Evolutionary conservation across 108 stramenopile species (phyloP), one percentile per base, ranked within the genome.

Genomic region (Ochromonas danica): DNA sequence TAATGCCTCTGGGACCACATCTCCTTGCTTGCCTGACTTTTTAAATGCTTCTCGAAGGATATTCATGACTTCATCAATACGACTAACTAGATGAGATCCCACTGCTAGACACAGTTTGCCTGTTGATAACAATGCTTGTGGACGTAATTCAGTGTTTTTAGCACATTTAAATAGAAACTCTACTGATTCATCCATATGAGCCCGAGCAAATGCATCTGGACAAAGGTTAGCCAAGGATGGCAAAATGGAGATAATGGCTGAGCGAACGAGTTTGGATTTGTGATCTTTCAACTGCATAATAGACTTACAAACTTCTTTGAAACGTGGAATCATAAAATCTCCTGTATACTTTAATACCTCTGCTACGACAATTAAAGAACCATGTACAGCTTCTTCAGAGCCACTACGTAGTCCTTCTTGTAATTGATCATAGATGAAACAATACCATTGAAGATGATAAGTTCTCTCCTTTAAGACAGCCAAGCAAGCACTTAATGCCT

Each of bases 311-410:
- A 90, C 86, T 81, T 96, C 96, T 70, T 91, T 90, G 85, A 91
- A 96, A 0, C 97, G 91, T 0, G 97, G 96, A 51, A 93, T 61
- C 87, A 98, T 93, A 84, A 98, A 98, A n/a, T 91, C 89, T 10
- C 91, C 85, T 10, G 94, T 86, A 71, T 91, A 88, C 3, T 90
- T 81, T 41, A 99, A 85, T 86, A 98, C 88, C 6, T 92, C 91
- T 3, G 90, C 84, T 1, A 94, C 86, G 27, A 91, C 89, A 22
- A 99, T 84, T 14, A 99, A 80, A 0, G 94, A 93, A 38, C 96
- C 98, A 81, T 99, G 95, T 51, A 89, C 74, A 1, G 39, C 10
- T 1, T 67, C 81, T 61, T 81, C 82, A 0, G 22, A 51, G 42
- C 71, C 40, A 1, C 31, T 43, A 41, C 0, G 31, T 1, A 85